These are phyloP conservation scores for Penicillium nordicum DNA, from an alignment of 2,329 filamentous ascomycete species.

Conservation along the genomic window DNA sequence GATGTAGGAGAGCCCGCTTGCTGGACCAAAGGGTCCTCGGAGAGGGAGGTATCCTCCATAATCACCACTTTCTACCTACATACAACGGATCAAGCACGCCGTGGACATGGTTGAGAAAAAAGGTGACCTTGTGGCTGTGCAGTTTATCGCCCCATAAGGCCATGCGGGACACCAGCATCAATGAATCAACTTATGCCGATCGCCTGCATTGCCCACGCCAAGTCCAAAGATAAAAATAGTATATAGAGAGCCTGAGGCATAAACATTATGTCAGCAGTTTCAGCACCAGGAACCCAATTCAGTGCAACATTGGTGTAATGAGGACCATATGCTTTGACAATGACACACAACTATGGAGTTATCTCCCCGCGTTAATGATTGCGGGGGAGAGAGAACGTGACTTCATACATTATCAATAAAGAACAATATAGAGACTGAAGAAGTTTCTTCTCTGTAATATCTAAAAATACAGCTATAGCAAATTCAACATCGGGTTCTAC, in stretches of 20 bases:
- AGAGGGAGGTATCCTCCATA: slow-evolving; percentile 22
- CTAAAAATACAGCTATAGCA: too few relatives aligned
- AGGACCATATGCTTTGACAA: not conserved
- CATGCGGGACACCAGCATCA: slow-evolving; percentile 6
- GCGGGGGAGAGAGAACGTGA: not conserved
- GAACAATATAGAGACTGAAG: not conserved
- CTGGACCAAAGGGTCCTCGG: slow-evolving; percentile 1
- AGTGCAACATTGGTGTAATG: slow-evolving; percentile 11
- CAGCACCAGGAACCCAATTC: too few relatives aligned
- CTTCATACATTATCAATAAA: not conserved
- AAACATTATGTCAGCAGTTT: not conserved
- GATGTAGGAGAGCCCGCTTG: not conserved
- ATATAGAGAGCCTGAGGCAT: not conserved
- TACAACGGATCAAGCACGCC: slow-evolving; percentile 10
- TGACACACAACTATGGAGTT: slow-evolving; percentile 6
- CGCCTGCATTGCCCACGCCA: slow-evolving; percentile 3
- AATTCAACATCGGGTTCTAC: too few relatives aligned
- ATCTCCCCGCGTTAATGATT: slow-evolving; percentile 4
- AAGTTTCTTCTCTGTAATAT: not conserved
- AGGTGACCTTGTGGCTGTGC: slow-evolving; percentile 19
- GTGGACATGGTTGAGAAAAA: slow-evolving; percentile 6
- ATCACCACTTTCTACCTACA: slow-evolving; percentile 18
- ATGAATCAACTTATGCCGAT: slow-evolving; percentile 7
- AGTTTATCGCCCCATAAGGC: slow-evolving; percentile 5
- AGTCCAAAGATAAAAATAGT: slow-evolving; percentile 9